Percentiles rank a stretch among this genome's conserved stretches.
These are phyloP conservation scores for Chiua virens DNA, from an alignment of 768 basidiomycete genomes.

Conservation along the genomic window DNA sequence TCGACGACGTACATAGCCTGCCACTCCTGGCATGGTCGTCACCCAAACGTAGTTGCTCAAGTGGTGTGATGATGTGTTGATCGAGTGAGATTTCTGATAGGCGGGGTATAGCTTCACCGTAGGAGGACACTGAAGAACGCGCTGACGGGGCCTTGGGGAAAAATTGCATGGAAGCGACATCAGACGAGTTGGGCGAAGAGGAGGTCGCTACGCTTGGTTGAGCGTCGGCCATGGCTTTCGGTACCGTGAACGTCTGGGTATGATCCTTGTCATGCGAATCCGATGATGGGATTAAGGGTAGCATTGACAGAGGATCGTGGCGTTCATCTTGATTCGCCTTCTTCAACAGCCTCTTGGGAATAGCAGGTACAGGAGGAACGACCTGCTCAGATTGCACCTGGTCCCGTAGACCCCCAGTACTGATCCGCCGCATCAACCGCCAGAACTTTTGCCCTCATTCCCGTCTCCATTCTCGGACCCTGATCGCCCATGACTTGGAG, in stretches of 20 bases:
- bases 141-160: conserved; percentile 49
- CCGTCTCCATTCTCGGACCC: conserved; percentile 13
- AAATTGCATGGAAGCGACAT: conserved; percentile 52
- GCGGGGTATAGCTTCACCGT: conserved; percentile 43
- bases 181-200: conserved; percentile 61
- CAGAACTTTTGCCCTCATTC: conserved; percentile 49
- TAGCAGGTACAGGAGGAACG: conserved; percentile 60
- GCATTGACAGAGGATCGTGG: conserved; percentile 5
- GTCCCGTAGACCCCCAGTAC: conserved; percentile 61
- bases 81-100: conserved; percentile 33
- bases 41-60: conserved; percentile 48
- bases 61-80: conserved; percentile 56
- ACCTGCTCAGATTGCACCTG: conserved; percentile 30
- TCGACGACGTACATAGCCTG: neutral
- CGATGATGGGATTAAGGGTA: conserved; percentile 2
- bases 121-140: conserved; percentile 60
- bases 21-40: conserved; percentile 16
- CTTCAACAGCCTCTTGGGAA: conserved; percentile 46
- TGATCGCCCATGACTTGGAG: conserved; percentile 8
- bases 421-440: conserved; percentile 72
- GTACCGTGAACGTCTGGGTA: neutral
- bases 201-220: conserved; percentile 51
- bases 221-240: conserved; percentile 17
- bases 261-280: conserved; percentile 10
- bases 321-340: conserved; percentile 7